phyloP scores from a whole-genome alignment of 2,329 filamentous ascomycete species.

The Nemania serpens region DNA sequence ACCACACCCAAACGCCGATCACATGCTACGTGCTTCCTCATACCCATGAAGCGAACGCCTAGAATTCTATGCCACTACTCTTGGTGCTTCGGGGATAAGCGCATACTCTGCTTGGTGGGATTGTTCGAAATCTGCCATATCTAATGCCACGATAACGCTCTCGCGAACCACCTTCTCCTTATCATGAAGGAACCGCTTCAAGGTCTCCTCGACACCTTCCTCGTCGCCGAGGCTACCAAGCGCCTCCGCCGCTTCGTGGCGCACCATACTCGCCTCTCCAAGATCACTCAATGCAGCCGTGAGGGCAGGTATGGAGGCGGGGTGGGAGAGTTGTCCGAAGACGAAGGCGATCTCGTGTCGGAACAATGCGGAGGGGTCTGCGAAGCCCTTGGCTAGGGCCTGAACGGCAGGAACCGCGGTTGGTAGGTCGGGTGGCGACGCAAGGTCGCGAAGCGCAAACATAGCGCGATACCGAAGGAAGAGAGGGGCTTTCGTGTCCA shows the following conservation, averaged over 20 bases:
- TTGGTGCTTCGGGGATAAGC: slow-evolving; percentile 71
- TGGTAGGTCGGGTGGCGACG: slow-evolving; percentile 87
- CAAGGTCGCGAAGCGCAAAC: slow-evolving; percentile 94
- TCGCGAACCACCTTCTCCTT: slow-evolving; percentile 92
- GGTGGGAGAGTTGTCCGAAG: slow-evolving; percentile 93
- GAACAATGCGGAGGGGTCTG: slow-evolving; percentile 88
- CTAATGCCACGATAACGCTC: slow-evolving; percentile 90
- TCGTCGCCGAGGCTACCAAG: slow-evolving; percentile 93
- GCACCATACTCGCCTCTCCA: slow-evolving; percentile 91
- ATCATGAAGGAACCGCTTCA: slow-evolving; percentile 85
- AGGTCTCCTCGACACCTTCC: slow-evolving; percentile 84
- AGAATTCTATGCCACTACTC: slow-evolving; percentile 42
- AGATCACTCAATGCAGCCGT: slow-evolving; percentile 76
- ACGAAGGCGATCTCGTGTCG: slow-evolving; percentile 98
- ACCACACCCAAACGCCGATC: slow-evolving; percentile 30
- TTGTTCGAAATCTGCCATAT: slow-evolving; percentile 98
- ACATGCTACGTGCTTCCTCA: slow-evolving; percentile 27
- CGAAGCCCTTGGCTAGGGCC: slow-evolving; percentile 83
- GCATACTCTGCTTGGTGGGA: slow-evolving; percentile 89
- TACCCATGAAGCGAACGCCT: slow-evolving; percentile 6
- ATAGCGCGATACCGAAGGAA: slow-evolving; percentile 97
- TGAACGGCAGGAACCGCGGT: slow-evolving; percentile 87
- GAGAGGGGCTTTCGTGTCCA: slow-evolving; percentile 78
- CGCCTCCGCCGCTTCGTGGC: slow-evolving; percentile 96
- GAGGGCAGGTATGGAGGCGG: slow-evolving; percentile 92